Conservation (phyloP, 305 asterid genomes). For the Fraxinus velutina region DNA sequence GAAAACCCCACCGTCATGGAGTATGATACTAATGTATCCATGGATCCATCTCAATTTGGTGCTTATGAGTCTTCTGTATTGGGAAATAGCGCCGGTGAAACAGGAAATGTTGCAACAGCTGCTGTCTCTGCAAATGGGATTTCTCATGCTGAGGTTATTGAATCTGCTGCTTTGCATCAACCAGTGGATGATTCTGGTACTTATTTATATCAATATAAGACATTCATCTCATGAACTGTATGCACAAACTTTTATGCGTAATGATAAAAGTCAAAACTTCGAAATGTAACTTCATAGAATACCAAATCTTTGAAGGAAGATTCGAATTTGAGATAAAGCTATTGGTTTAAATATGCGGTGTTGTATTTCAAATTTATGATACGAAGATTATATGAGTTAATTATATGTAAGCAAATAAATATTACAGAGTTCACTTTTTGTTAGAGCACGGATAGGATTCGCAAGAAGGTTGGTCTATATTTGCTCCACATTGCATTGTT, state of each 20-base stretch:
- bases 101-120: constrained; percentile 38
- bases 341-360: not conserved
- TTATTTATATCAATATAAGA: constrained; percentile 1
- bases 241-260: not conserved
- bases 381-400: not conserved
- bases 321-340: not conserved
- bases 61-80: constrained; percentile 48
- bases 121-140: constrained; percentile 58
- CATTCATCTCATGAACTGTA: not conserved
- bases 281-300: not conserved
- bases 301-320: not conserved
- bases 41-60: constrained; percentile 41
- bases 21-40: constrained; percentile 36
- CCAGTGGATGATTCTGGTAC: constrained; percentile 68
- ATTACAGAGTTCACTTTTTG: not conserved
- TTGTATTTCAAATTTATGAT: not conserved
- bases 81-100: constrained; percentile 39
- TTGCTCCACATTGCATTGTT: not conserved
- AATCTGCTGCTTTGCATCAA: constrained; percentile 58
- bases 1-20: constrained; percentile 31
- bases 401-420: not conserved
- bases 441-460: not conserved
- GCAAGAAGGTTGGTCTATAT: not conserved
- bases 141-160: constrained; percentile 46
- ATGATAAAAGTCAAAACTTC: constrained; percentile 1